A percentile compares a stretch with the other conserved stretches of the same genome.
These are phyloP conservation scores for Dionaea muscipula DNA, from an alignment of 179 eudicot genomes.

Conservation along the genomic window DNA sequence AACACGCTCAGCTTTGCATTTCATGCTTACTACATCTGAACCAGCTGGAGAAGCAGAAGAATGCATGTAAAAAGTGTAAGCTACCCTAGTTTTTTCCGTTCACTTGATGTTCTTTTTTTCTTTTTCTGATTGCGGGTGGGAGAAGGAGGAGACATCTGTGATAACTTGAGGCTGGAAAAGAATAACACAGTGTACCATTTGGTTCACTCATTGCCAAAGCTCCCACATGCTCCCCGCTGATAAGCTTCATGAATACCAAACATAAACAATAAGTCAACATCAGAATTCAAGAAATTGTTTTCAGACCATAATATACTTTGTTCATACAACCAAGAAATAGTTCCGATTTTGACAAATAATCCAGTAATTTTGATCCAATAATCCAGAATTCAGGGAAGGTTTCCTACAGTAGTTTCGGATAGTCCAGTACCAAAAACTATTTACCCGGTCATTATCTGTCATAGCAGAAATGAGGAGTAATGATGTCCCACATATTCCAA, in stretches of 20 bases:
- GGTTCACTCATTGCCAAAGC: conserved; percentile 99
- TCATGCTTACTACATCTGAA: conserved; percentile 98
- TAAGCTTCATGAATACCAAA: conserved; percentile 45
- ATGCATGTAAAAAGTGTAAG: conserved; percentile 10
- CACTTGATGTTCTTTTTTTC: background rate
- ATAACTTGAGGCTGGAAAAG: background rate
- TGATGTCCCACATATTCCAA: no score
- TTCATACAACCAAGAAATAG: background rate
- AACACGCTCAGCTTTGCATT: conserved; percentile 82
- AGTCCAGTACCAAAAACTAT: background rate
- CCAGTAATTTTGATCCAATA: no score
- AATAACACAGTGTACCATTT: conserved; percentile 40
- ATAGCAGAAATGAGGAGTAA: background rate
- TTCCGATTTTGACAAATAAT: background rate
- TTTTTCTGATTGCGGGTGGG: background rate
- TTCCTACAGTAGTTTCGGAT: no score
- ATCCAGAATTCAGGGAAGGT: no score
- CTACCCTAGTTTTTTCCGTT: background rate
- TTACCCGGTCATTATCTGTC: background rate
- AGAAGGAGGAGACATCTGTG: background rate
- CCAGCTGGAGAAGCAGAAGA: conserved; percentile 51
- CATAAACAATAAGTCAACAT: conserved; percentile 15
- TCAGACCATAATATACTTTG: background rate
- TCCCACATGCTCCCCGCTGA: conserved; percentile 97
- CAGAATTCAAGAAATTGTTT: background rate